Evolutionary conservation across 1,284 basidiomycete species (phyloP).

Genomic region (Bondarzewia mesenterica): DNA sequence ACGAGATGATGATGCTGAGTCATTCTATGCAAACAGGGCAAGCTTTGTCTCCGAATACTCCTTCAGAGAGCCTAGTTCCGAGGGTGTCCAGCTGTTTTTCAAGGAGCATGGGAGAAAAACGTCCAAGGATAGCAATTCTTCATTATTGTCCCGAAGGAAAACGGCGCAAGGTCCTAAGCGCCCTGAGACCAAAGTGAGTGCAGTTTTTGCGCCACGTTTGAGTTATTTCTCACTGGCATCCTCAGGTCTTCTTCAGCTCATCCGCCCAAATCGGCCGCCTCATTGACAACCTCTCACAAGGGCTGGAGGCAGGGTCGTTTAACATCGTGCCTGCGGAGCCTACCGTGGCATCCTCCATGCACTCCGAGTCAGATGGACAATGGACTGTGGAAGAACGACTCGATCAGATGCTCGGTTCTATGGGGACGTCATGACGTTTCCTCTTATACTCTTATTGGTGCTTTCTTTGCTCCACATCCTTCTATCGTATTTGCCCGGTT

Average conservation of each 20-base stretch:
- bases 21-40: conserved; percentile 52
- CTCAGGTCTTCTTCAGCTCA: conserved; percentile 72
- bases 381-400: conserved; percentile 71
- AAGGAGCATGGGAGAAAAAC: conserved; percentile 63
- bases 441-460: conserved; percentile 8
- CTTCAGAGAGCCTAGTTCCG: conserved; percentile 37
- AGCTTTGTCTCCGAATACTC: conserved; percentile 74
- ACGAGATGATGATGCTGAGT: conserved; percentile 68
- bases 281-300: conserved; percentile 71
- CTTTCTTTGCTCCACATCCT: conserved; percentile 6
- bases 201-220: background rate
- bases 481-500: background rate
- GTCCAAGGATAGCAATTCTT: conserved; percentile 58
- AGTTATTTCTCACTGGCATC: background rate
- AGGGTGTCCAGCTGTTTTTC: conserved; percentile 59
- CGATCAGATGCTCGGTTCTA: conserved; percentile 63
- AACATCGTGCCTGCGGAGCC: conserved; percentile 45
- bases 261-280: conserved; percentile 71
- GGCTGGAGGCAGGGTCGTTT: conserved; percentile 73
- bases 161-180: conserved; percentile 36
- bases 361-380: conserved; percentile 50
- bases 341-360: conserved; percentile 52
- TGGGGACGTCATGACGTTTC: conserved; percentile 27
- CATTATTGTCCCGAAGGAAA: conserved; percentile 55
- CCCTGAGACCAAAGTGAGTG: conserved; percentile 70